Conservation (phyloP, 768 basidiomycete species). For the Strobilomyces echinocephalus region DNA sequence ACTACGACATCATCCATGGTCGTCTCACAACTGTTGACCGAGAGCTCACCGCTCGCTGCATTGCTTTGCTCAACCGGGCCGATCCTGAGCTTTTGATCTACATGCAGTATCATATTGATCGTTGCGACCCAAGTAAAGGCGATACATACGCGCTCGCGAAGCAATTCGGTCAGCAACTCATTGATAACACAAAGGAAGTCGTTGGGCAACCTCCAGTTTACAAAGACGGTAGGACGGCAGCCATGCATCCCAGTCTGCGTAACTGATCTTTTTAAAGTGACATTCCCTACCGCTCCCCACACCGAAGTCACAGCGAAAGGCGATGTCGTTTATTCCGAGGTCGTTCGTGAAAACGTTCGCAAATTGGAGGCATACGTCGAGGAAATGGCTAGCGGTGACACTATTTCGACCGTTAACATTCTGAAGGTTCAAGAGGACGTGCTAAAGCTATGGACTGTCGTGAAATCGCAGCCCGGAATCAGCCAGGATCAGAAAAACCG, state of each 20-base stretch:
- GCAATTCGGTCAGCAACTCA: constrained; percentile 92
- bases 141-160: constrained; percentile 94
- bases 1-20: constrained; percentile 97
- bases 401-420: constrained; percentile 82
- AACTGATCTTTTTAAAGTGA: constrained; percentile 48
- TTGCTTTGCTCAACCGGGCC: constrained; percentile 95
- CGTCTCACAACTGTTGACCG: constrained; percentile 91
- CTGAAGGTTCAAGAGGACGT: constrained; percentile 98
- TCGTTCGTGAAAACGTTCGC: constrained; percentile 92
- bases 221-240: constrained; percentile 76
- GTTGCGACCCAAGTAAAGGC: constrained; percentile 73
- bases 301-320: constrained; percentile 93
- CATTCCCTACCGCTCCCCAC: constrained; percentile 96
- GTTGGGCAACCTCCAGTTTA: constrained; percentile 83
- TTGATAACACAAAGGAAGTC: constrained; percentile 88
- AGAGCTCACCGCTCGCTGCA: constrained; percentile 95
- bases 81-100: constrained; percentile 88
- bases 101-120: constrained; percentile 94
- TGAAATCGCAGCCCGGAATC: constrained; percentile 95
- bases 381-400: constrained; percentile 96
- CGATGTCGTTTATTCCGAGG: constrained; percentile 91
- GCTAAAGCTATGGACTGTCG: constrained; percentile 93
- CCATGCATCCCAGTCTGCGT: not conserved
- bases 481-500: constrained; percentile 95
- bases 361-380: constrained; percentile 97